Percentiles rank a stretch among this genome's conserved stretches.
These are phyloP conservation scores for Raddia guianensis DNA, from an alignment of 176 grass and related monocot species.

Conservation along the genomic window DNA sequence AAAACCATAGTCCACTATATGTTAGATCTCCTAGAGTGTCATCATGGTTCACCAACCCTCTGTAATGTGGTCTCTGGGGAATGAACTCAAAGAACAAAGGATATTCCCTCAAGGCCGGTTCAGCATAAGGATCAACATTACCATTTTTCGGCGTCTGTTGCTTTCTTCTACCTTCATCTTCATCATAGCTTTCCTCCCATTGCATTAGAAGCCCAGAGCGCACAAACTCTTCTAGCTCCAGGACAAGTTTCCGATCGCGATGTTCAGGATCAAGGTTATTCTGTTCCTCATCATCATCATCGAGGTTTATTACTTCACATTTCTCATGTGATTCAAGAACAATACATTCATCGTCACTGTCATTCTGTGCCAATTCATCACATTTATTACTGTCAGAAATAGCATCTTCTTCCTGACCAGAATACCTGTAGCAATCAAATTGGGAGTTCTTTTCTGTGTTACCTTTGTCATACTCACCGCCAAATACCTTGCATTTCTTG, in stretches of 20 bases:
- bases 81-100: slow-evolving; percentile 61
- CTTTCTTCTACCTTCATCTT: slow-evolving; percentile 43
- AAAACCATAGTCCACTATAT: slow-evolving; percentile 57
- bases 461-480: neutral
- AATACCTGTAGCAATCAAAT: slow-evolving; percentile 10
- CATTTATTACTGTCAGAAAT: slow-evolving; percentile 1
- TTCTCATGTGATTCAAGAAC: slow-evolving; percentile 29
- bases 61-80: slow-evolving; percentile 71
- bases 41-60: slow-evolving; percentile 38
- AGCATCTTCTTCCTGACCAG: neutral
- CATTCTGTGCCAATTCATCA: slow-evolving; percentile 9
- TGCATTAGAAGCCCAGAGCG: slow-evolving; percentile 52
- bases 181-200: slow-evolving; percentile 55
- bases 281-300: slow-evolving; percentile 43
- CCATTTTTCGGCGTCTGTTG: neutral
- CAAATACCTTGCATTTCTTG: slow-evolving; percentile 35
- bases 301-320: slow-evolving; percentile 48
- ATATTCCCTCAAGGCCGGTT: slow-evolving; percentile 55
- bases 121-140: slow-evolving; percentile 47
- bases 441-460: neutral
- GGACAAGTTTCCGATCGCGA: slow-evolving; percentile 43
- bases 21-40: slow-evolving; percentile 44
- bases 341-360: slow-evolving; percentile 46
- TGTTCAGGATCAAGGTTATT: slow-evolving; percentile 27
- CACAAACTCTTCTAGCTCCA: slow-evolving; percentile 63